Evolutionary conservation across 75 land plant species (phyloP), one percentile per base, ranked within the genome.

Genomic region (Gnetum montanum): DNA sequence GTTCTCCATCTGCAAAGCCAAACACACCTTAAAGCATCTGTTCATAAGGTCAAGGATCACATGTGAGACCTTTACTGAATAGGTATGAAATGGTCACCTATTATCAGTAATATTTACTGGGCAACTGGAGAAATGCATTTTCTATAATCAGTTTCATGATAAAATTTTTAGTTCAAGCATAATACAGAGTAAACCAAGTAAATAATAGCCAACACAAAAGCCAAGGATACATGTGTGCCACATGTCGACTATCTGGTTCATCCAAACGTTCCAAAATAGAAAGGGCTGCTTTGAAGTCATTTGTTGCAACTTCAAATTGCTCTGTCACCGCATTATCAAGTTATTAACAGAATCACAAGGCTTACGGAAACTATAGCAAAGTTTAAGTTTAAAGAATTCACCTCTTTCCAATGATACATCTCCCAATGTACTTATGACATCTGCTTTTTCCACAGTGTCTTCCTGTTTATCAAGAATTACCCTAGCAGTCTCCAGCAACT

Each of bases 371-470:
- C 1, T 29, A 19, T 31, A n/a, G 19, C 12, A 13, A 12, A 24
- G 15, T 38, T 19, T 16, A 36, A 34, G 2, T 0, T 13, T 8
- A 4, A 45, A 36, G 10, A 30, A 46, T 48, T 19, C 23, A 94
- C 99, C 99, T 95, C 91, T 86, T 68, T 91, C 97, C 59, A 92
- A 46, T 11, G 88, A 75, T 12, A 86, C 84, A 46, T 95, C 99
- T 15, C 81, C 99, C 61, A 95, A 65, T 4, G 90, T 80, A 68
- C 83, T 72, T 46, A 83, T 74, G 43, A 90, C 90, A 27, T 50
- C 54, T 19, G 31, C 54, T 27, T 50, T 50, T 30, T 50, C 54
- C 6, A 50, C 8, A 5, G 54, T 50, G 31, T 50, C 54, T 1
- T 29, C 54, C 22, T 31, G 34, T 50, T 30, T 50, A 30, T 50